These are phyloP conservation scores for Vaucheria bursata DNA, from an alignment of 352 stramenopile species.

Conservation along the genomic window DNA sequence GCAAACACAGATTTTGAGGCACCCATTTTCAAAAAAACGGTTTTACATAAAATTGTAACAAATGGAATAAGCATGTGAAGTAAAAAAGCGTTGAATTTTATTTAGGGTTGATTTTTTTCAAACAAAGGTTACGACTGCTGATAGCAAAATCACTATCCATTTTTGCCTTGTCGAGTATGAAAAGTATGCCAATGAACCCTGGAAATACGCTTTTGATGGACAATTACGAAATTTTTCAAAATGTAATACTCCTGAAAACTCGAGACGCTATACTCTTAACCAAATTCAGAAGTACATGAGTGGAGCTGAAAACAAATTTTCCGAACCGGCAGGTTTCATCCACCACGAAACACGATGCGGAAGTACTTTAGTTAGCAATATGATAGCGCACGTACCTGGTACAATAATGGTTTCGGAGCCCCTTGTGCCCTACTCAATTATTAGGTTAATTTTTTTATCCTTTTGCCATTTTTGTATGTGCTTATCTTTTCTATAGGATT, in stretches of 20 bases:
- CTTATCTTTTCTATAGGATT: background rate
- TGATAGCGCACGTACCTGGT: slow-evolving; percentile 52
- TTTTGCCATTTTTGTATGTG: background rate
- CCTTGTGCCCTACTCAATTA: slow-evolving; percentile 32
- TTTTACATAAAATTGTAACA: no score
- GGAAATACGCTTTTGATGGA: slow-evolving; percentile 35
- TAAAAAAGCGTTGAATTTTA: no score
- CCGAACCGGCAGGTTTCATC: slow-evolving; percentile 57
- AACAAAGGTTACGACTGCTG: no score
- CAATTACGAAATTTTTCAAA: slow-evolving; percentile 14
- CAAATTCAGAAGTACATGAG: background rate
- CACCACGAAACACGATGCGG: slow-evolving; percentile 74
- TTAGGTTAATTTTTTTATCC: slow-evolving; percentile 33
- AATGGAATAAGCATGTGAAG: no score
- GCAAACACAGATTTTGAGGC: no score
- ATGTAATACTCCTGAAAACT: background rate
- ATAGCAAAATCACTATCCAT: background rate
- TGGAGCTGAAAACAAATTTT: background rate
- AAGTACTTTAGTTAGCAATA: slow-evolving; percentile 68
- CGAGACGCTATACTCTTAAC: background rate
- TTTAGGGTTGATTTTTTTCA: no score
- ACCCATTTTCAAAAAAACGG: no score
- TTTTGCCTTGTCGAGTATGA: slow-evolving; percentile 25
- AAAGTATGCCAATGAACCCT: slow-evolving; percentile 25
- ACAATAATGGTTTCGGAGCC: slow-evolving; percentile 29